A percentile compares a stretch with the other conserved stretches of the same genome.
Evolutionary conservation across 805 yeast species (phyloP).

Genomic region (Teunomyces cretensis): DNA sequence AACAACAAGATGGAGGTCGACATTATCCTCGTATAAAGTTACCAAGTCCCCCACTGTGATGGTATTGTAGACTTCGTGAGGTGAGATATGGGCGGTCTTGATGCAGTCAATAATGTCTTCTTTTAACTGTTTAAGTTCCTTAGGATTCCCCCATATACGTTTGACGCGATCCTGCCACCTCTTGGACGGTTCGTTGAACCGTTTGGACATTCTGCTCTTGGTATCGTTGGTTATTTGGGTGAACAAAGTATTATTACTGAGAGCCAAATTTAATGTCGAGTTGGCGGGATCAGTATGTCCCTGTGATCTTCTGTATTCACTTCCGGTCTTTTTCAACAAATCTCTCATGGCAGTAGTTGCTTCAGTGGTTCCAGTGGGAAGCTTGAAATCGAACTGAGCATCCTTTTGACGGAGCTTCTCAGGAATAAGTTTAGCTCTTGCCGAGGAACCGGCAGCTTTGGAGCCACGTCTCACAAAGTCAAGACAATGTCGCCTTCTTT

Average conservation of each 20-base stretch:
- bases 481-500: not conserved
- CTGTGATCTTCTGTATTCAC: slow-evolving; percentile 2
- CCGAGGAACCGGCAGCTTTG: not conserved
- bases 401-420: not conserved
- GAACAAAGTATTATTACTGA: slow-evolving; percentile 18
- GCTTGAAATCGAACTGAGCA: not conserved
- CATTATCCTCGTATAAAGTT: slow-evolving; percentile 44
- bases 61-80: slow-evolving; percentile 9
- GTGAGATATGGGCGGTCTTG: slow-evolving; percentile 9
- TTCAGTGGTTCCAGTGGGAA: not conserved
- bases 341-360: not conserved
- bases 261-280: slow-evolving; percentile 16
- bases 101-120: slow-evolving; percentile 5
- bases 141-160: not conserved
- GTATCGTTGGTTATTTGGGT: slow-evolving; percentile 17
- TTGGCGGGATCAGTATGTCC: slow-evolving; percentile 24
- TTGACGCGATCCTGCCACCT: slow-evolving; percentile 18
- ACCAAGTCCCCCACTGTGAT: slow-evolving; percentile 64
- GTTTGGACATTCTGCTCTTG: slow-evolving; percentile 16
- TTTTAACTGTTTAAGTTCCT: not conserved
- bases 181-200: slow-evolving; percentile 17
- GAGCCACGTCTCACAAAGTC: not conserved
- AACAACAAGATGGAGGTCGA: slow-evolving; percentile 54
- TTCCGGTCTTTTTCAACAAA: slow-evolving; percentile 4
- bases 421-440: slow-evolving; percentile 2